Conservation (phyloP, 768 basidiomycete genomes). For the Phanerodontia chrysosporium region DNA sequence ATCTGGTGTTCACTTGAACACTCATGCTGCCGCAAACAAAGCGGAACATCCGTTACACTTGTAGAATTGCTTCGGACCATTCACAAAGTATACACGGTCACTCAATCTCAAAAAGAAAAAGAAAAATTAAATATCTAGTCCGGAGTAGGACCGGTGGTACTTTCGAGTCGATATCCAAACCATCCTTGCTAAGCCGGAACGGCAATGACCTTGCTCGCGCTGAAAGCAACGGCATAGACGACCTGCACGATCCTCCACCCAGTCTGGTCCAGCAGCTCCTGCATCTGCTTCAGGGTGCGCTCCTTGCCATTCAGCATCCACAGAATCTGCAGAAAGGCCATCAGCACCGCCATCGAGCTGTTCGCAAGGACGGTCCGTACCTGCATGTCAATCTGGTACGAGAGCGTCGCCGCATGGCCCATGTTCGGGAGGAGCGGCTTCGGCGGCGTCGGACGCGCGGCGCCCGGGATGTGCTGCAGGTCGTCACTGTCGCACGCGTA, state of each 20-base stretch:
- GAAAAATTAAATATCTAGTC: too few relatives aligned
- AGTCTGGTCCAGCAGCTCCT: background rate
- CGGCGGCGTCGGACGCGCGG: background rate
- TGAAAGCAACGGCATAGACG: background rate
- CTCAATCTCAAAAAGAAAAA: too few relatives aligned
- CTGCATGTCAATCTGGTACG: background rate
- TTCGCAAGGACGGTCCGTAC: background rate
- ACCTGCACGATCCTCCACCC: background rate
- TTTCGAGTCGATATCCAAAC: too few relatives aligned
- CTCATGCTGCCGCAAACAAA: too few relatives aligned
- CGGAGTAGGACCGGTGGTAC: too few relatives aligned
- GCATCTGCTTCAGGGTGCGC: background rate
- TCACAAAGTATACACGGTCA: too few relatives aligned
- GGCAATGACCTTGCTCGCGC: background rate
- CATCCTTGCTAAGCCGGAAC: too few relatives aligned
- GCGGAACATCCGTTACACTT: too few relatives aligned
- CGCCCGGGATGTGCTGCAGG: constrained; percentile 12
- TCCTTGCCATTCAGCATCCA: background rate
- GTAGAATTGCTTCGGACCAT: too few relatives aligned
- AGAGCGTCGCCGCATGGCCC: background rate
- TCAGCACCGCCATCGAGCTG: background rate
- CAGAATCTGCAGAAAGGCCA: background rate
- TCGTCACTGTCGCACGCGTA: constrained; percentile 19
- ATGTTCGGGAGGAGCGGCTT: constrained; percentile 9
- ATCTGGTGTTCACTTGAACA: too few relatives aligned